Base-by-base conservation (phyloP, 2,329 filamentous ascomycete species). In the Paecilomyces dactylethromorphus region DNA sequence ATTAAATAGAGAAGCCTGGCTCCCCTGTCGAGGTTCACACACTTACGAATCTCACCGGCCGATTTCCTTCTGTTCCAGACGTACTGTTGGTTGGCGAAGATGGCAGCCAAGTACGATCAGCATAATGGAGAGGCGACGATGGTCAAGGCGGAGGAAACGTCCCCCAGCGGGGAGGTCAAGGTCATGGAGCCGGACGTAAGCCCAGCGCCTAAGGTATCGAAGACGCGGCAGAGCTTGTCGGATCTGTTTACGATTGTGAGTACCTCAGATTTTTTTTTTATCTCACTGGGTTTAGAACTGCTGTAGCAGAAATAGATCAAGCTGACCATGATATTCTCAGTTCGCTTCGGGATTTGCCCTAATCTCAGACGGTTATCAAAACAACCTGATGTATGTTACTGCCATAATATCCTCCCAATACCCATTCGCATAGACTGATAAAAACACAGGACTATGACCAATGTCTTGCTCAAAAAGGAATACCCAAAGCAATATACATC, bases 361-460 rank as follows among this genome's bases (percentile, higher is more conserved):
- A 35, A 67, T 70, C 56, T 68, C 66, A 6, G 68, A 70, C 66
- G 68, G 68, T 53, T 70, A 69, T 50, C 68, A 70, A 50, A 70
- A 70, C 51, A 70, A 69, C 50, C 29, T 70, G 22, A 69, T 69
- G 66, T 68, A 33, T 56, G 59, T 53, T 4, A 21, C 5, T 4
- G 4, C 29, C 53, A 31, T 18, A 3, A 31, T 3, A 24, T n/a
- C 21, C 22, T 13, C 3, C 18, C 11, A n/a, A 32, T 52, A n/a
- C 7, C 0, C 18, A 45, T 45, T 18, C 3, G n/a, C 39, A 8
- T 7, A 2, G 52, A 31, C 31, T 21, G 11, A 12, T 15, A n/a
- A 32, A 53, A 24, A n/a, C 13, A 49, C 31, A 69, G 66, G 67
- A 70, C 68, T 10, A 69, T 68, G 67, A 59, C 63, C 55, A 70